Conservation (phyloP, 306 rosid species). For the Cercis canadensis region DNA sequence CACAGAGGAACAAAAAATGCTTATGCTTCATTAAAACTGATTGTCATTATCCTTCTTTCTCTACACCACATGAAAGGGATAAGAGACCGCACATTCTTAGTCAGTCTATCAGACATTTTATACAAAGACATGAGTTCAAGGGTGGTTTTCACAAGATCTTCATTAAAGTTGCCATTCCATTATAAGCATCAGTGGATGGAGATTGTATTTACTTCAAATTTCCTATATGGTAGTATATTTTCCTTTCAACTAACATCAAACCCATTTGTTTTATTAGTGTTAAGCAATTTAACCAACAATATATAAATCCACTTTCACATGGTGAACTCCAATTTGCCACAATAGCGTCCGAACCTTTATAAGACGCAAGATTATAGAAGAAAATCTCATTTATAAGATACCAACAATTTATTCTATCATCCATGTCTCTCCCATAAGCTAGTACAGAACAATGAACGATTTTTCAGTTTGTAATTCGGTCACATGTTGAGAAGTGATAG, state of each 20-base stretch:
- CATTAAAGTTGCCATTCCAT: constrained; percentile 14
- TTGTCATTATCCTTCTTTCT: neutral
- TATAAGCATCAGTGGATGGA: neutral
- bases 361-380: neutral
- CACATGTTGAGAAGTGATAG: neutral
- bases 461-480: neutral
- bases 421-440: neutral
- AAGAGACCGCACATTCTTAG: neutral
- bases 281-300: neutral
- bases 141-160: neutral
- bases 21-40: neutral
- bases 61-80: neutral
- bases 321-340: too few relatives aligned
- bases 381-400: neutral
- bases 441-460: neutral
- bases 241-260: neutral
- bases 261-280: neutral
- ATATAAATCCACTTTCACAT: neutral
- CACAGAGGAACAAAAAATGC: neutral
- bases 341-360: neutral
- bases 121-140: neutral
- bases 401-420: neutral
- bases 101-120: too few relatives aligned
- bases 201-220: neutral
- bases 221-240: neutral